Percentiles rank a stretch among this genome's conserved stretches.
Conservation (phyloP, 192 early-diverging fungal genomes). For the Radiomyces spectabilis region DNA sequence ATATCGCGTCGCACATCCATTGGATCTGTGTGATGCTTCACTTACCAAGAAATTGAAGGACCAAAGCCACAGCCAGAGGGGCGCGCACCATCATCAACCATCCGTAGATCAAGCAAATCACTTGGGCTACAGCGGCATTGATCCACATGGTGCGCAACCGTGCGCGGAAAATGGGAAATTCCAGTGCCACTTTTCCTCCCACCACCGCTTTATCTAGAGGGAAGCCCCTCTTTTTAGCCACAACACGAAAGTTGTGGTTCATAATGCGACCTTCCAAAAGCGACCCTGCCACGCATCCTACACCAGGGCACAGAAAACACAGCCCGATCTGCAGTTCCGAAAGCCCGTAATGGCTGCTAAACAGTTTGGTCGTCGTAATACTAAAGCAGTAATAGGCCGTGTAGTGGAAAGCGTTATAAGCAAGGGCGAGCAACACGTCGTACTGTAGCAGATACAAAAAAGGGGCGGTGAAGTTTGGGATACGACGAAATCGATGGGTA, state of each 20-base stretch:
- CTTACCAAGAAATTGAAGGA: slow-evolving; percentile 12
- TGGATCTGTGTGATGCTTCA: background rate
- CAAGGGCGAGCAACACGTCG: slow-evolving; percentile 11
- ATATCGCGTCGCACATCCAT: too few relatives aligned
- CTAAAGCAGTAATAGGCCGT: slow-evolving; percentile 30
- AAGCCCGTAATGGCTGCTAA: slow-evolving; percentile 22
- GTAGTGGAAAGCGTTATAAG: slow-evolving; percentile 19
- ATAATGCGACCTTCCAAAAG: slow-evolving; percentile 24
- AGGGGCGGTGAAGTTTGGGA: slow-evolving; percentile 6
- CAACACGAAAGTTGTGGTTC: slow-evolving; percentile 5
- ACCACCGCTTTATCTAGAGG: background rate
- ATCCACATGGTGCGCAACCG: slow-evolving; percentile 5
- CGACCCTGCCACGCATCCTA: slow-evolving; percentile 32
- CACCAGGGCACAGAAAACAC: slow-evolving; percentile 33
- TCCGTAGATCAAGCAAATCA: background rate
- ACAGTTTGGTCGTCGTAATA: slow-evolving; percentile 29
- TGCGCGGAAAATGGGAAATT: slow-evolving; percentile 11
- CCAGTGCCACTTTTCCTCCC: slow-evolving; percentile 1
- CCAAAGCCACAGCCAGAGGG: background rate
- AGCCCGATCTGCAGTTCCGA: slow-evolving; percentile 29
- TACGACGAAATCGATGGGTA: background rate
- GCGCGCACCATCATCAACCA: slow-evolving; percentile 1
- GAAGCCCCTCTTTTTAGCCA: background rate
- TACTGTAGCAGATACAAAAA: slow-evolving; percentile 10
- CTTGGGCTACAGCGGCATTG: background rate